Base-by-base conservation (phyloP, 2,329 filamentous ascomycete species). In the Colletotrichum sansevieriae region DNA sequence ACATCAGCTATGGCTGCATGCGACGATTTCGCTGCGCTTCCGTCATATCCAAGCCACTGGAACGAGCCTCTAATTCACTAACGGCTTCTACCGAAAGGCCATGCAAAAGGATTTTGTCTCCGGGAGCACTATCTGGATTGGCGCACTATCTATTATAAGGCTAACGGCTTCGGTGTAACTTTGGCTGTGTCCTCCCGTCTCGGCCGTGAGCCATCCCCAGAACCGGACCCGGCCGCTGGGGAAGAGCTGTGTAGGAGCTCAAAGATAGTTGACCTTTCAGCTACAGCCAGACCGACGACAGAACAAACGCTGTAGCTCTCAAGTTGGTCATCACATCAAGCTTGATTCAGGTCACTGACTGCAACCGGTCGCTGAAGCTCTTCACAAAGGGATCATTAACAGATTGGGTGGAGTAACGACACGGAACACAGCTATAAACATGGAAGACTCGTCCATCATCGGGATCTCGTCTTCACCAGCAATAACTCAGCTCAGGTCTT, bases 1-100 rank as follows among this genome's bases (percentile, higher is more conserved):
- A 41, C 41, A 10, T 65, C 12, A 43, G n/a, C 12, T 15, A 49
- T 49, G 47, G 65, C 65, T 49, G 61, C 65, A 68, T 59, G 65
- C 65, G 22, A 59, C 22, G 39, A 29, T 18, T 4, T 20, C 10
- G 10, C 33, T 22, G 7, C 54, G 29, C 54, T 55, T 65, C n/a
- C 39, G 65, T 64, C 65, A 60, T 65, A 15, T n/a, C 12, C 47
- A 41, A 61, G 25, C 65, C 55, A 60, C 18, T n/a, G 33, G 33
- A 9, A 18, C 18, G 33, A 18, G 44, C 41, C 35, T 58, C 22
- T 33, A 15, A 22, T 22, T 18, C 22, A 39, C 46, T 35, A 43
- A 55, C 54, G 54, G 65, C n/a, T 47, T 20, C 47, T 59, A 54
- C 61, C 47, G 39, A 22, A 5, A 13, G 33, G 18, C 3, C 18